Conservation (phyloP, 129 eudicot species). For the Arctium minus region DNA sequence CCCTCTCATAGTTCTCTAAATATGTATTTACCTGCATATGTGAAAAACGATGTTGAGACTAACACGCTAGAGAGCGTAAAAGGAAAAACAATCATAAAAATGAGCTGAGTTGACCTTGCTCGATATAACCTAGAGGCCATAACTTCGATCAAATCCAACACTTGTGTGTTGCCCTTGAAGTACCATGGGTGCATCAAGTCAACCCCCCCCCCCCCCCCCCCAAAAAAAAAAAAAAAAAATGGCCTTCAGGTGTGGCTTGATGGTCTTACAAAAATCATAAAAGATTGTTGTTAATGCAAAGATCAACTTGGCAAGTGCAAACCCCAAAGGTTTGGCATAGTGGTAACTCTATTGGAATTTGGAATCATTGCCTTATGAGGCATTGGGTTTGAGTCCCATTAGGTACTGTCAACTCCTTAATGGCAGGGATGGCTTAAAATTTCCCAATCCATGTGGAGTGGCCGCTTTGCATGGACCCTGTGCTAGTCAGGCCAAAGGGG, state of each 20-base stretch:
- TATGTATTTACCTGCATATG: conserved; percentile 66
- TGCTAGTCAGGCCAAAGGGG: not conserved
- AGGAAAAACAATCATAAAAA: conserved; percentile 1
- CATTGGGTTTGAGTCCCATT: too few species aligned
- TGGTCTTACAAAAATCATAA: not conserved
- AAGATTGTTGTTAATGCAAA: too few species aligned
- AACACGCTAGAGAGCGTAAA: not conserved
- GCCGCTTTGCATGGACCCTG: too few species aligned
- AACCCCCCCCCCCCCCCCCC: not conserved
- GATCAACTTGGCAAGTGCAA: too few species aligned
- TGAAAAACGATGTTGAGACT: not conserved
- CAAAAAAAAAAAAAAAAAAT: too few species aligned
- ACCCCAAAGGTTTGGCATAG: too few species aligned
- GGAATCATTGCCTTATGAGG: too few species aligned
- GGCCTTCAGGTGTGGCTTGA: not conserved
- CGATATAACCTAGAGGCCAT: not conserved
- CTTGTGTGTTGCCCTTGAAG: not conserved
- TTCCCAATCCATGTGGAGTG: too few species aligned
- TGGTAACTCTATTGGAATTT: too few species aligned
- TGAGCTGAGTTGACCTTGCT: not conserved
- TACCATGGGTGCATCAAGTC: not conserved
- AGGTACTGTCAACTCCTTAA: too few species aligned
- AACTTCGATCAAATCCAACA: not conserved
- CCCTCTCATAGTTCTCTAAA: conserved; percentile 92
- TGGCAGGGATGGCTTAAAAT: too few species aligned